These are phyloP conservation scores for Triticum turgidum DNA, from an alignment of 176 grass and related monocot genomes.

Conservation along the genomic window DNA sequence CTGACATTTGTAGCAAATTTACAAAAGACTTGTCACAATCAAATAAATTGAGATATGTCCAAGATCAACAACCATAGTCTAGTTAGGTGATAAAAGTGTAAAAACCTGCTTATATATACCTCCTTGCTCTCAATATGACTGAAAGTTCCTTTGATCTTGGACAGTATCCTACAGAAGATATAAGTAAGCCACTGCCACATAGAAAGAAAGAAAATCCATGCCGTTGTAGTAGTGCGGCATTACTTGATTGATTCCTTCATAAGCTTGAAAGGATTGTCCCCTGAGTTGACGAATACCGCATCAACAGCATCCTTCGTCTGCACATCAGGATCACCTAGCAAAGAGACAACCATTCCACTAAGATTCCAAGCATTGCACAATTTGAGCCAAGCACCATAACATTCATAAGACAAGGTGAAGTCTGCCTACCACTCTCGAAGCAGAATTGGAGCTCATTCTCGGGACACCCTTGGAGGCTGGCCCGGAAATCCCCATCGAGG, in stretches of 20 bases:
- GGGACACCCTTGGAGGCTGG: constrained; percentile 43
- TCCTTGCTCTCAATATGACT: constrained; percentile 51
- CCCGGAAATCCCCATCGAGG: constrained; percentile 43
- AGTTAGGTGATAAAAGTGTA: background rate
- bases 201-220: background rate
- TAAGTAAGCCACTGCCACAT: background rate
- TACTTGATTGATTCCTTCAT: constrained; percentile 48
- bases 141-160: constrained; percentile 59
- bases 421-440: constrained; percentile 55
- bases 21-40: background rate
- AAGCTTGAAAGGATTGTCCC: constrained; percentile 44
- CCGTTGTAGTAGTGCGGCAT: background rate
- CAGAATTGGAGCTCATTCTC: constrained; percentile 51
- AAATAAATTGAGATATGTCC: background rate
- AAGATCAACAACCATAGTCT: background rate
- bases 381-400: background rate
- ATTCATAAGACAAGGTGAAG: background rate
- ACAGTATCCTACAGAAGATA: constrained; percentile 25
- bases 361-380: background rate
- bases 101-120: constrained; percentile 31
- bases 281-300: constrained; percentile 40
- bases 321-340: constrained; percentile 51
- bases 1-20: constrained; percentile 11
- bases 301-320: constrained; percentile 32
- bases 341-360: background rate